Base-by-base conservation (phyloP, 495 filamentous ascomycete species). In the Baudoinia panamericana region DNA sequence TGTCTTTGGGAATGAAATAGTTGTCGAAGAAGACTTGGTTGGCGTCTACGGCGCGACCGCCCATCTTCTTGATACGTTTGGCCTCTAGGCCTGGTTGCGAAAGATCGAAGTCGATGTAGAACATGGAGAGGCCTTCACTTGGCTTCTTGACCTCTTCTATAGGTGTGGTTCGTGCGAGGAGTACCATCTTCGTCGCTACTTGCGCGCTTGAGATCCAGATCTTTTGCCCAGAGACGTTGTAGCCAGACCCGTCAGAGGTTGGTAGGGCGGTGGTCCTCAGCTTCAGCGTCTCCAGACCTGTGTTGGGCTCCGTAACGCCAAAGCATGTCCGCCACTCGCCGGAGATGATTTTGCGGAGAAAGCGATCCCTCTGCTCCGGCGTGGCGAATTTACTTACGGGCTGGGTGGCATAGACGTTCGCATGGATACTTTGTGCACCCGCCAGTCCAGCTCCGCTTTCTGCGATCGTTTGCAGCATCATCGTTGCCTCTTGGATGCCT, bases 1-100 rank as follows among this genome's bases (percentile, higher is more conserved):
- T 60, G 36, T 76, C 65, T 1, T 59, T 66, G 0, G 75, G 68
- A 8, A 85, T 71, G 3, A 51, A 41, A 55, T 82, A 88, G 42
- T 75, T 70, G 51, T 84, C 79, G 56, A 86, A 85, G 63, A 85
- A 88, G 1, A 86, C 76, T 57, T 86, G 78, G 53, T 86, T 86
- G 3, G 81, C 82, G 55, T 84, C 79, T n/a, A 86, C 69, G 0
- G 80, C 79, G 9, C 78, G 64, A 2, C 78, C 78, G 21, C 82
- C 82, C 81, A 86, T 84, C 53, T 86, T 88, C 58, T 75, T 75
- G 54, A 87, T 90, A 49, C 64, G 72, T 21, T 70, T 72, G 54
- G 85, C 60, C 22, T 78, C 71, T 2, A 85, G 60, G 0, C 73
- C 70, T 0, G 73, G 67, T 1, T 68, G 56, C 2, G 38, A 30